Percentiles rank a stretch among this genome's conserved stretches.
These are phyloP conservation scores for Neophaeococcomyces mojaviensis DNA, from an alignment of 2,329 filamentous ascomycete species.

Conservation along the genomic window DNA sequence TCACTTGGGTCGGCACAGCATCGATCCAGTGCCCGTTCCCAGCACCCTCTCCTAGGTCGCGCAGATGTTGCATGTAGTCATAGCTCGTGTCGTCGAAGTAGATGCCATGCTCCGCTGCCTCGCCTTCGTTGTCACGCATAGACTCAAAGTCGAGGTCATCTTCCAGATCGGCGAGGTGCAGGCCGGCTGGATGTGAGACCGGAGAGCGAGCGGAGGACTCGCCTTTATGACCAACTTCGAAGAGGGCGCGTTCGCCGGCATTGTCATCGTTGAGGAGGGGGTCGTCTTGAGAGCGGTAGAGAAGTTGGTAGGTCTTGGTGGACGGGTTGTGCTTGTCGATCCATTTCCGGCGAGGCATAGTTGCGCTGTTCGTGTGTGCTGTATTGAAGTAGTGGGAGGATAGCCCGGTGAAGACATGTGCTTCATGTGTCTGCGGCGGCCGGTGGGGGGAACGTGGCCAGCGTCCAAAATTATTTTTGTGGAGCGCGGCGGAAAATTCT, in stretches of 20 bases:
- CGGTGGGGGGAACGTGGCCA: no score
- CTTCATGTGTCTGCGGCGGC: no score
- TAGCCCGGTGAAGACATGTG: background rate
- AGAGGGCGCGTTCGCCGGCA: slow-evolving; percentile 84
- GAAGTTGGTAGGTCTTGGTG: slow-evolving; percentile 85
- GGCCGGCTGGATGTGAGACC: slow-evolving; percentile 42
- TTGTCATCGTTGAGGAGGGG: slow-evolving; percentile 88
- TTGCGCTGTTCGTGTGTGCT: background rate
- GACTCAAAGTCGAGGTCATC: slow-evolving; percentile 56
- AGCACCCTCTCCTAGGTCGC: slow-evolving; percentile 64
- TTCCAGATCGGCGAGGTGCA: slow-evolving; percentile 66
- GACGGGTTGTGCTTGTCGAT: slow-evolving; percentile 71
- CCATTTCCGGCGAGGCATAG: slow-evolving; percentile 58
- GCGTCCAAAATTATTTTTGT: no score
- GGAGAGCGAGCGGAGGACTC: slow-evolving; percentile 28
- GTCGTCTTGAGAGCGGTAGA: slow-evolving; percentile 94
- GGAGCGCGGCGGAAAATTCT: no score
- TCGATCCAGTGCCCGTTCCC: slow-evolving; percentile 81
- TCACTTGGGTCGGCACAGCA: slow-evolving; percentile 48
- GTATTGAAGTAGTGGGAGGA: background rate
- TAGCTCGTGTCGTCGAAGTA: slow-evolving; percentile 94
- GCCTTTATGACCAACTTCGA: slow-evolving; percentile 45
- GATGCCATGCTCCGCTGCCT: slow-evolving; percentile 87
- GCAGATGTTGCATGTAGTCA: slow-evolving; percentile 99
- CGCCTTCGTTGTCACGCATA: slow-evolving; percentile 84